Evolutionary conservation across 345 rosid species (phyloP).

Genomic region (Nasturtium officinale): DNA sequence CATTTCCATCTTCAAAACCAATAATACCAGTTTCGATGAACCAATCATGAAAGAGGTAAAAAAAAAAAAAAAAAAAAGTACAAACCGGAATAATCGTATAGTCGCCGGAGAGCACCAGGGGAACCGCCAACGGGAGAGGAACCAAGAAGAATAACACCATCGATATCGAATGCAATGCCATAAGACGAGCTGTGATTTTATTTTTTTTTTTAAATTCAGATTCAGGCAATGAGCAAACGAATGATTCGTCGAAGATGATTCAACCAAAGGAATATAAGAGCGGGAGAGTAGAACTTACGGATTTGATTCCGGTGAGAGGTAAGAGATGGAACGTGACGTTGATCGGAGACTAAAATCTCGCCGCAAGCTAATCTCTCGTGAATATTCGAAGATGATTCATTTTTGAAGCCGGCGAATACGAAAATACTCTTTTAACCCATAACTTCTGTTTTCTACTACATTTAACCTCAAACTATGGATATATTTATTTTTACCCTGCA

Average conservation of each 20-base stretch:
- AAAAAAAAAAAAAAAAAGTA: background rate
- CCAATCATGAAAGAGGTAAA: background rate
- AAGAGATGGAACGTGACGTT: constrained; percentile 31
- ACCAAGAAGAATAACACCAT: constrained; percentile 82
- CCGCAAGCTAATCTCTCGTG: constrained; percentile 36
- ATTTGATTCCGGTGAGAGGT: constrained; percentile 32
- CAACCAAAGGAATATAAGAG: background rate
- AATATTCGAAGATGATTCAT: constrained; percentile 39
- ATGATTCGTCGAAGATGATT: background rate
- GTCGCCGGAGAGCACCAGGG: constrained; percentile 57
- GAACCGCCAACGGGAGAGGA: constrained; percentile 75
- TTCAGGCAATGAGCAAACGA: background rate
- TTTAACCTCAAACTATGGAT: background rate
- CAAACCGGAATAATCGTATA: constrained; percentile 60
- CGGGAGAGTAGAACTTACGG: constrained; percentile 26
- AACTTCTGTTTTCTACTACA: background rate
- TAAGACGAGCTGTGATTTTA: constrained; percentile 50
- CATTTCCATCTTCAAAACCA: background rate
- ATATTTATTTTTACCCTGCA: background rate
- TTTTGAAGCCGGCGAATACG: background rate
- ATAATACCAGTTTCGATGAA: background rate
- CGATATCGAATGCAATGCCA: constrained; percentile 88
- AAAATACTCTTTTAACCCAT: background rate
- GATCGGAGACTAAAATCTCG: constrained; percentile 32
- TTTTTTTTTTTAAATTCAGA: background rate